phyloP scores from a whole-genome alignment of 176 grass and related monocot species.

The Phragmites australis region DNA sequence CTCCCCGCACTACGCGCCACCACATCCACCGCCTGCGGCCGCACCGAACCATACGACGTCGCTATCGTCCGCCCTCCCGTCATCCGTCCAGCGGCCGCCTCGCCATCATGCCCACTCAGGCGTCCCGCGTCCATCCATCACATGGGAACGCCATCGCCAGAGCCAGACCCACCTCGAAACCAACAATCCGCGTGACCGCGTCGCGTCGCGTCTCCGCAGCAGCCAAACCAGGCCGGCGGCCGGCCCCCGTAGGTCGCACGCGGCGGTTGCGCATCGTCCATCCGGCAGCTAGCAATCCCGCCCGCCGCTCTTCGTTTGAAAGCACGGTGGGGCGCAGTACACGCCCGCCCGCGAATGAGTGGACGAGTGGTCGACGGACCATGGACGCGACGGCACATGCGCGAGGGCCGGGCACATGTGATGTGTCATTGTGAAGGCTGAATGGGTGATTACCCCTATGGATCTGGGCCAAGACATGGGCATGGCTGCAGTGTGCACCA shows the following conservation, averaged over 20 bases:
- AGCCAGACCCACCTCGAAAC: no score
- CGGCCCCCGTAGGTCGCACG: background rate
- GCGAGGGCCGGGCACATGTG: background rate
- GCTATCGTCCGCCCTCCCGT: background rate
- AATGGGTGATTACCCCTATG: no score
- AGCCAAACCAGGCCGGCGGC: background rate
- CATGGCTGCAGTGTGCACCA: no score
- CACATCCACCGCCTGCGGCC: background rate
- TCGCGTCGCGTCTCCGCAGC: no score
- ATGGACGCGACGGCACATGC: constrained; percentile 44
- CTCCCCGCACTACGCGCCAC: background rate
- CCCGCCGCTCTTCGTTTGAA: background rate
- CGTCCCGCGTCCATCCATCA: no score
- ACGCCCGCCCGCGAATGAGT: background rate
- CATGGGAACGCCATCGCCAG: no score
- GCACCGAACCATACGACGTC: background rate
- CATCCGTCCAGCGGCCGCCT: no score
- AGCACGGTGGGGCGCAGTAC: background rate
- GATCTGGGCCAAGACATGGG: no score
- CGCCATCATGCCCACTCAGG: no score
- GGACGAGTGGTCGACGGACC: background rate
- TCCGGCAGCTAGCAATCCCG: no score
- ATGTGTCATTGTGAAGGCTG: no score
- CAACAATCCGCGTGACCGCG: no score
- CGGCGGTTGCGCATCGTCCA: background rate